These are phyloP conservation scores for Diplodia seriata DNA, from an alignment of 2,329 filamentous ascomycete genomes.

Conservation along the genomic window DNA sequence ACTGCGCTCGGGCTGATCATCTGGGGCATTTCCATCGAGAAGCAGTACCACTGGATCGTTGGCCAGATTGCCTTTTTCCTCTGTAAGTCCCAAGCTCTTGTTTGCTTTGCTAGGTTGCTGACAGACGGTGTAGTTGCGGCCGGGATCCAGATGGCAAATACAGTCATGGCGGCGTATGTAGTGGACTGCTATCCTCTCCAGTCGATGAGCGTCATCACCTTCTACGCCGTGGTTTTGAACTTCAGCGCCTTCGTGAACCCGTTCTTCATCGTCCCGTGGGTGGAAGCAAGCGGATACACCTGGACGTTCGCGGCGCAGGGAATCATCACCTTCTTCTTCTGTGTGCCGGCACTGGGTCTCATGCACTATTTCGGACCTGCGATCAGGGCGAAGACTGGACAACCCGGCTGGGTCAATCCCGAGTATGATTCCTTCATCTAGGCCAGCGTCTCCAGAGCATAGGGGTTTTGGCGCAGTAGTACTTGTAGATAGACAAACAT, in stretches of 20 bases:
- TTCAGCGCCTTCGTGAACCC: constrained; percentile 37
- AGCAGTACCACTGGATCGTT: constrained; percentile 62
- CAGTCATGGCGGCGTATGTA: constrained; percentile 60
- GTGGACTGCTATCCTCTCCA: constrained; percentile 64
- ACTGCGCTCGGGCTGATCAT: constrained; percentile 59
- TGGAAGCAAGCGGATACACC: constrained; percentile 38
- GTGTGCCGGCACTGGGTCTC: constrained; percentile 37
- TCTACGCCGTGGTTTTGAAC: constrained; percentile 52
- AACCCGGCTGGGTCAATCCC: constrained; percentile 36
- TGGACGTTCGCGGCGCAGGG: constrained; percentile 43
- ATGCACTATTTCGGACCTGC: constrained; percentile 38
- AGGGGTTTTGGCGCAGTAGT: no score
- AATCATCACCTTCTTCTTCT: constrained; percentile 40
- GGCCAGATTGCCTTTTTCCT: constrained; percentile 64
- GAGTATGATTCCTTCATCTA: constrained; percentile 33
- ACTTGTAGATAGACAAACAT: neutral
- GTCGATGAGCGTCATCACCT: constrained; percentile 49
- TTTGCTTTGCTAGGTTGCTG: neutral
- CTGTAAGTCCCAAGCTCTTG: constrained; percentile 49
- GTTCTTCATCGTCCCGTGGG: constrained; percentile 43
- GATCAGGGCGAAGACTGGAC: constrained; percentile 34
- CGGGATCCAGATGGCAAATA: constrained; percentile 65
- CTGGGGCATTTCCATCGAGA: constrained; percentile 64
- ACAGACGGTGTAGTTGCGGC: constrained; percentile 52
- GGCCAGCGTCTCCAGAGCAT: neutral